These are phyloP conservation scores for Boletellus sp. DNA, from an alignment of 768 basidiomycete genomes.

Conservation along the genomic window DNA sequence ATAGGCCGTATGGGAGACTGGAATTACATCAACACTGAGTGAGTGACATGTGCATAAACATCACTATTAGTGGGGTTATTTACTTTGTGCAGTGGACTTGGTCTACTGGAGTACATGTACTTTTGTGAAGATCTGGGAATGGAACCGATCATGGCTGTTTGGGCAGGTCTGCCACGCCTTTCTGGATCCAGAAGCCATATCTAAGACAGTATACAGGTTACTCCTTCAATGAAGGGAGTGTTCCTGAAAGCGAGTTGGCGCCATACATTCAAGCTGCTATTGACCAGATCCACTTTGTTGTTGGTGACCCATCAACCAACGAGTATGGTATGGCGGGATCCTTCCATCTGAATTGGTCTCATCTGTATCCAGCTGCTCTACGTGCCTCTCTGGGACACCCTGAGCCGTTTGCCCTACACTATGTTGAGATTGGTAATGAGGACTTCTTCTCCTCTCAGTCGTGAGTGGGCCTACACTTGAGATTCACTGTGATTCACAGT, in stretches of 20 bases:
- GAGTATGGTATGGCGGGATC: slow-evolving; percentile 26
- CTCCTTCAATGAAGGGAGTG: slow-evolving; percentile 40
- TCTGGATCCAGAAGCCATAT: not conserved
- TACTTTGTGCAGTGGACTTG: slow-evolving; percentile 41
- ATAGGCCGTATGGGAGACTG: slow-evolving; percentile 53
- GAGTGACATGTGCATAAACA: slow-evolving; percentile 5
- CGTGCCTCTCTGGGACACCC: slow-evolving; percentile 52
- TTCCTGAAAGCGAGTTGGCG: slow-evolving; percentile 40
- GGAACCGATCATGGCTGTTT: slow-evolving; percentile 59
- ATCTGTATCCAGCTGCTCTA: slow-evolving; percentile 37
- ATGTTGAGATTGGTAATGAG: slow-evolving; percentile 56
- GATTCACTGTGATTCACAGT: not conserved
- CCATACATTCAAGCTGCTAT: slow-evolving; percentile 55
- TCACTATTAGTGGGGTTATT: not conserved
- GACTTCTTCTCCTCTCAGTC: slow-evolving; percentile 39
- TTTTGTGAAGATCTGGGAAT: slow-evolving; percentile 54
- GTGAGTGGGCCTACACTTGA: slow-evolving; percentile 17
- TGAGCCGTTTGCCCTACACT: slow-evolving; percentile 46
- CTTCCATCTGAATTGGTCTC: not conserved
- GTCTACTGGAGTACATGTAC: slow-evolving; percentile 51
- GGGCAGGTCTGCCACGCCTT: slow-evolving; percentile 38
- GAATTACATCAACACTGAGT: slow-evolving; percentile 60
- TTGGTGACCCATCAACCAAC: slow-evolving; percentile 48
- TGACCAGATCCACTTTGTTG: slow-evolving; percentile 59
- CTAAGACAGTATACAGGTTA: slow-evolving; percentile 37